Evolutionary conservation across 805 yeast genomes (phyloP).

Genomic region (Soucietia sequanensis): DNA sequence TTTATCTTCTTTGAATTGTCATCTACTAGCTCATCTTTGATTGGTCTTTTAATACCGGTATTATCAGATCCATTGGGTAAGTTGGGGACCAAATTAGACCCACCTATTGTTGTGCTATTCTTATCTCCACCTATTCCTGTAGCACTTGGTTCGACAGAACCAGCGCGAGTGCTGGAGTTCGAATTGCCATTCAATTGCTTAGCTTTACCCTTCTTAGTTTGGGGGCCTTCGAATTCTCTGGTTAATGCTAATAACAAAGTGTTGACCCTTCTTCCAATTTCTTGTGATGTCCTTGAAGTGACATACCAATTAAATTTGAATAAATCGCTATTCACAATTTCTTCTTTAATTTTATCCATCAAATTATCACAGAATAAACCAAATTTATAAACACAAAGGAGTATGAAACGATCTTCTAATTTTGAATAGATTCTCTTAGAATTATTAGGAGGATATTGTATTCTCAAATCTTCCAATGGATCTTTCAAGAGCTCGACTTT

Average conservation of each 20-base stretch:
- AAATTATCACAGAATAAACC: constrained; percentile 62
- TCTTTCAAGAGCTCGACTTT: constrained; percentile 55
- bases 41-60: no score
- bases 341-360: constrained; percentile 64
- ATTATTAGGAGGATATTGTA: constrained; percentile 80
- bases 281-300: constrained; percentile 68
- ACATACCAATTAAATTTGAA: constrained; percentile 76
- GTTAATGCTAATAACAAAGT: constrained; percentile 67
- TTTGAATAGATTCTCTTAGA: constrained; percentile 72
- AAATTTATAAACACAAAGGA: constrained; percentile 58
- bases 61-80: no score
- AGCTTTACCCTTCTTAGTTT: constrained; percentile 45
- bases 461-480: constrained; percentile 61
- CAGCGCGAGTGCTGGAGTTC: constrained; percentile 29
- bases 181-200: constrained; percentile 13
- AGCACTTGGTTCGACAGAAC: constrained; percentile 34
- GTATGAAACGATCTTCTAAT: constrained; percentile 66
- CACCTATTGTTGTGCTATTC: constrained; percentile 4
- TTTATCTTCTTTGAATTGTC: neutral
- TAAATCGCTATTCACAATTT: constrained; percentile 54
- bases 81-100: constrained; percentile 4
- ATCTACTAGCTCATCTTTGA: no score
- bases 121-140: constrained; percentile 1
- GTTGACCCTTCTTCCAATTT: constrained; percentile 64
- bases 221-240: constrained; percentile 66